Conservation (phyloP, 2,329 filamentous ascomycete genomes). For the Ascochyta fabae region DNA sequence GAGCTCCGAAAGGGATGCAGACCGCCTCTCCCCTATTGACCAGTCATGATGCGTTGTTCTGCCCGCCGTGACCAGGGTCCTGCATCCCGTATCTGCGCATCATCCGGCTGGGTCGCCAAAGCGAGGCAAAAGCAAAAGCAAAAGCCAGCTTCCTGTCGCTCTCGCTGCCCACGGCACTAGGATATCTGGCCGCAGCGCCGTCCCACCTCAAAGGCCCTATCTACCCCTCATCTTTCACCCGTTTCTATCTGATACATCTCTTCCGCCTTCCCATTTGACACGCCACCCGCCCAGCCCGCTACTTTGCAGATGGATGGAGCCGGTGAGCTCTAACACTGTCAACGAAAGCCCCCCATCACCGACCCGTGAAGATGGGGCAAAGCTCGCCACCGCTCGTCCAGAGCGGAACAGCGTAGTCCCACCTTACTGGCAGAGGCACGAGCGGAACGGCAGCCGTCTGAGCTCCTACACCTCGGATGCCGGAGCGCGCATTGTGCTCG, state of each 20-base stretch:
- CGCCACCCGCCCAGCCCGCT: slow-evolving; percentile 33
- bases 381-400: slow-evolving; percentile 30
- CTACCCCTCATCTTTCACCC: slow-evolving; percentile 26
- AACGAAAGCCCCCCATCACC: slow-evolving; percentile 34
- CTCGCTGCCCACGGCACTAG: slow-evolving; percentile 24
- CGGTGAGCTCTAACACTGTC: slow-evolving; percentile 40
- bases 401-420: slow-evolving; percentile 50
- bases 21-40: neutral
- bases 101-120: slow-evolving; percentile 15
- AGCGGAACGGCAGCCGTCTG: slow-evolving; percentile 46
- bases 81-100: slow-evolving; percentile 18
- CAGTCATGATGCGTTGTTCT: slow-evolving; percentile 9
- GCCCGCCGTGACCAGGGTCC: slow-evolving; percentile 14
- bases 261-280: slow-evolving; percentile 24
- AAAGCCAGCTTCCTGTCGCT: slow-evolving; percentile 12
- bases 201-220: slow-evolving; percentile 20
- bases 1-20: slow-evolving; percentile 14
- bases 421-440: slow-evolving; percentile 56
- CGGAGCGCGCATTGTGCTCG: slow-evolving; percentile 61
- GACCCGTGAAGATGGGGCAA: slow-evolving; percentile 27
- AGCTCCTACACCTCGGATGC: slow-evolving; percentile 46
- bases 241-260: slow-evolving; percentile 13
- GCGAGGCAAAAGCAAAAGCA: slow-evolving; percentile 20
- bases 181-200: slow-evolving; percentile 23
- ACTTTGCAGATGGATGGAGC: slow-evolving; percentile 51